Evolutionary conservation across 192 early-diverging fungal species (phyloP), one percentile per base, ranked within the genome.

Genomic region (Spinellus fusiger): DNA sequence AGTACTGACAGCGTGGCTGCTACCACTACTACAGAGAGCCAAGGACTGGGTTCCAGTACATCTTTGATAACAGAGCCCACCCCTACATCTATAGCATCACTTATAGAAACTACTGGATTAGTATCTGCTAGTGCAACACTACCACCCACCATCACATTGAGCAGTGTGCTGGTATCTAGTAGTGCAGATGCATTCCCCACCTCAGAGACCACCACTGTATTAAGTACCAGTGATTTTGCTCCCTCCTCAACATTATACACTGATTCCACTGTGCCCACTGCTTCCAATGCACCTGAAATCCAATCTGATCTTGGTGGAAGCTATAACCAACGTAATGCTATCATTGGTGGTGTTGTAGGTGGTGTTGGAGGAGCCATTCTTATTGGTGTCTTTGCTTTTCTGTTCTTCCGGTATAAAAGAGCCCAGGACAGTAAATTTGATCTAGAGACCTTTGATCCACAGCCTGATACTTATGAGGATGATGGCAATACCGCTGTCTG

Each of bases 301-400:
- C 16, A 20, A 15, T 31, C 40, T 29, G 1, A n/a, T n/a, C 15
- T 16, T 16, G 49, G 49, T 1, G 10, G 31, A 5, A 16, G 34
- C 5, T 37, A 20, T 25, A 54, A n/a, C 37, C 29, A 34, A 15
- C 53, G n/a, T 25, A 53, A 59, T 8, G 62, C 62, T 12, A 70
- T 70, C 33, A 49, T 50, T 23, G 68, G 68, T 34, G 62, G 47
- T 35, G 68, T 70, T 7, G 33, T 70, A 4, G 68, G 68, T 16
- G 56, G 56, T 18, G 10, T 70, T 20, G 62, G 28, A 9, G 68
- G 68, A 48, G 61, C 55, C 9, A 50, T 56, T 20, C 6, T 70
- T 7, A 26, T 70, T 46, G 54, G 23, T 13, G 56, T 32, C 7
- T 40, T 40, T 0, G 18, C 40, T 0, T 37, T 70, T 49, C 59